Evolutionary conservation across 192 early-diverging fungal species (phyloP), one percentile per base, ranked within the genome.

Genomic region (Geosiphon pyriformis): DNA sequence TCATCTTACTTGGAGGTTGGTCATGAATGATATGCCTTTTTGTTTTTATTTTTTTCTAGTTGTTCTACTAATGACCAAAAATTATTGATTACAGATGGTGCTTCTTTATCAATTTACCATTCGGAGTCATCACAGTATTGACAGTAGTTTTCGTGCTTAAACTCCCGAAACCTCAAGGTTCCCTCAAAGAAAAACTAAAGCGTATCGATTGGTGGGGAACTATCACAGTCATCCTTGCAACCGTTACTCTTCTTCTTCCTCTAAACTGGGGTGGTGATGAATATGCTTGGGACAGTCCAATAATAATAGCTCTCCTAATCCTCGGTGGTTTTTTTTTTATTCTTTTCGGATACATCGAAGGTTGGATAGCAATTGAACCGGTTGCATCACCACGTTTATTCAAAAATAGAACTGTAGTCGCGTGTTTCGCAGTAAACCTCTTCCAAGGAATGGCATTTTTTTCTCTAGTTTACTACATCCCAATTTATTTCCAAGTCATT

Each of bases 101-200:
- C 72, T 94, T 94, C 74, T 94, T 81, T 78, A 85, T 92, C 72
- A 96, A 94, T 59, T 61, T 96, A 12, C 94, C 94, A 37, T 72
- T 94, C 66, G 92, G 93, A 15, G 79, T 78, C 3, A 50, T 89
- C 18, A 83, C 90, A 1, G 46, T 89, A 46, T 62, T 75, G 0
- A 68, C 88, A 6, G 81, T 86, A 31, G 35, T 80, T 46, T 61
- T 84, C 42, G 80, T 79, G 56, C 80, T 90, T 68, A 82, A 79
- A 30, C 80, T 86, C 74, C 87, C 85, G 3, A 70, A 65, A 3
- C 74, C 83, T 6, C 62, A 65, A 0, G 89, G 87, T 10, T 74
- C 74, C 22, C 50, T 81, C 2, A 60, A 49, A 7, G 76, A 79
- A 12, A 94, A 96, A 70, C 54, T 88, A 8, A 55, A 73, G 1